Evolutionary conservation across 2,329 filamentous ascomycete genomes (phyloP).

Genomic region (Exophiala sp.): DNA sequence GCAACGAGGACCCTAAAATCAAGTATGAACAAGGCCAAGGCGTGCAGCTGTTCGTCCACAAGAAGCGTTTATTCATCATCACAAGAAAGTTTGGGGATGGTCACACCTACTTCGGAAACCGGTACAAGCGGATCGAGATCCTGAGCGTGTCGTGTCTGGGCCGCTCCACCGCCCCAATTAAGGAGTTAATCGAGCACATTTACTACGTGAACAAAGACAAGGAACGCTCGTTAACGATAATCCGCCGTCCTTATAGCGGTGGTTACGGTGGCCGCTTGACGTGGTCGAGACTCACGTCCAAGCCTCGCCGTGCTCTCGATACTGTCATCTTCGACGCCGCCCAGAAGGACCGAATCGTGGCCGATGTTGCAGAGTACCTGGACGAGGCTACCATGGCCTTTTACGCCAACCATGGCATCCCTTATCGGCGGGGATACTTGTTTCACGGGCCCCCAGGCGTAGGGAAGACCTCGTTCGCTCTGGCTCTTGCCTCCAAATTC

Average conservation of each 20-base stretch:
- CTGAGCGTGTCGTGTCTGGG: constrained; percentile 25
- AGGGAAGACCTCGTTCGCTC: constrained; percentile 64
- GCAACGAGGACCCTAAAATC: constrained; percentile 25
- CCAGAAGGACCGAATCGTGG: constrained; percentile 24
- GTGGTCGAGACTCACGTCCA: constrained; percentile 27
- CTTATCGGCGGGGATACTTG: constrained; percentile 69
- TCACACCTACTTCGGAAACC: constrained; percentile 25
- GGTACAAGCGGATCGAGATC: constrained; percentile 25
- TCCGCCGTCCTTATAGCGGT: constrained; percentile 24
- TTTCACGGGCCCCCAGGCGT: constrained; percentile 72
- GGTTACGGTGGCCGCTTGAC: constrained; percentile 23
- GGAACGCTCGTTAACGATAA: constrained; percentile 26
- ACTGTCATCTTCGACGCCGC: constrained; percentile 25
- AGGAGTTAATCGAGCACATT: constrained; percentile 25
- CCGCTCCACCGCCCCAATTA: constrained; percentile 25
- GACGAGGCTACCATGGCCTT: constrained; percentile 27
- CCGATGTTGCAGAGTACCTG: constrained; percentile 28
- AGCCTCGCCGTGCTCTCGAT: constrained; percentile 24
- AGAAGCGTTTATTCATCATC: constrained; percentile 22
- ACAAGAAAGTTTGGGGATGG: constrained; percentile 23
- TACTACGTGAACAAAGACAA: constrained; percentile 27
- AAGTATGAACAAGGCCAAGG: constrained; percentile 28
- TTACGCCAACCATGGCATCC: constrained; percentile 50
- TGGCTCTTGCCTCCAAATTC: constrained; percentile 61
- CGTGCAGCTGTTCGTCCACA: constrained; percentile 26